Conservation (phyloP, 768 basidiomycete species). For the Leccinum aurantiacum region DNA sequence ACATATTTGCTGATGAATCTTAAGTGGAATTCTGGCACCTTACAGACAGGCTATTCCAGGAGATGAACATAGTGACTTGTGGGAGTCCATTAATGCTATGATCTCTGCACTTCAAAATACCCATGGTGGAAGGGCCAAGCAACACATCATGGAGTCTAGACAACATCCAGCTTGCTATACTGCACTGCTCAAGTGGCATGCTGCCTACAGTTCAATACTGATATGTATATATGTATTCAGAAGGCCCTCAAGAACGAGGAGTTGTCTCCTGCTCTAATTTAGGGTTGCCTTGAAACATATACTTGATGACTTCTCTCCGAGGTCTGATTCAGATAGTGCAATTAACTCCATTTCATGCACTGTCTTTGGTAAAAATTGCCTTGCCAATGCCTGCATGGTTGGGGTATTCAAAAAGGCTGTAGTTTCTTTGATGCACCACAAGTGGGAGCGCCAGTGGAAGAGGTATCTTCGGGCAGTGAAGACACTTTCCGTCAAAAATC, state of each 20-base stretch:
- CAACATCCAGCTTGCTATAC: slow-evolving; percentile 5
- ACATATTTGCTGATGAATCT: too few species aligned
- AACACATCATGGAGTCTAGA: neutral
- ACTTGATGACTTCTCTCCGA: slow-evolving; percentile 4
- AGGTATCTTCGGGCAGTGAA: neutral
- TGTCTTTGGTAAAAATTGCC: slow-evolving; percentile 9
- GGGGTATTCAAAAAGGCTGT: slow-evolving; percentile 10
- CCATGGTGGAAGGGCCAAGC: neutral
- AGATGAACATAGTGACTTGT: neutral
- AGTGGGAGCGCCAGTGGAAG: slow-evolving; percentile 10
- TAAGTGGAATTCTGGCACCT: too few species aligned
- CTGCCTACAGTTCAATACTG: neutral
- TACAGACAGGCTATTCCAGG: too few species aligned
- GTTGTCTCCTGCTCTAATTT: slow-evolving; percentile 5
- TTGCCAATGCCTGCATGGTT: neutral
- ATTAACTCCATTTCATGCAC: slow-evolving; percentile 4
- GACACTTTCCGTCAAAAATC: neutral
- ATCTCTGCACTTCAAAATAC: neutral
- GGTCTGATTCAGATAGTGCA: slow-evolving; percentile 1
- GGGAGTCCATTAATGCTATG: slow-evolving; percentile 1
- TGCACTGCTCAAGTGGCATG: slow-evolving; percentile 6
- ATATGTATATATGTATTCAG: neutral
- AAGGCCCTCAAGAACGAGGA: slow-evolving; percentile 4
- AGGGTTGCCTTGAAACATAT: neutral
- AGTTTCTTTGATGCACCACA: neutral